These are phyloP conservation scores for Monilinia aucupariae DNA, from an alignment of 2,329 filamentous ascomycete genomes.

Conservation along the genomic window DNA sequence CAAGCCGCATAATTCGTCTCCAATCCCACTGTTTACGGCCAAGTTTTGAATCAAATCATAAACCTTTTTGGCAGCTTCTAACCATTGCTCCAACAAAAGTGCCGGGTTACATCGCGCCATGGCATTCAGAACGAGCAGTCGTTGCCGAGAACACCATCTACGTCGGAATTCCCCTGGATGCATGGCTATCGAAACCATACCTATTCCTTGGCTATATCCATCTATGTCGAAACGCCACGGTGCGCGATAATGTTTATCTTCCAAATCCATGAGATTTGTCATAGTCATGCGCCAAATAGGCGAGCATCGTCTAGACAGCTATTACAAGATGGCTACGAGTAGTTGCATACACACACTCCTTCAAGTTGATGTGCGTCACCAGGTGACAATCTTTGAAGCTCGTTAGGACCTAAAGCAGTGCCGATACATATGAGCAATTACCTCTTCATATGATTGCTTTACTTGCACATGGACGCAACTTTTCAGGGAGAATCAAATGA, in stretches of 20 bases:
- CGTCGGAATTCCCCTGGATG: conserved; percentile 1
- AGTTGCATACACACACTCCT: no score
- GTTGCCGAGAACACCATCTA: conserved; percentile 1
- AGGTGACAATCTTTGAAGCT: neutral
- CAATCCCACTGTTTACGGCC: neutral
- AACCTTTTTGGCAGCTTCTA: neutral
- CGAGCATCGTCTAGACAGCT: neutral
- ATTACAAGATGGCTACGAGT: no score
- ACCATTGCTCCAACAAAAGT: neutral
- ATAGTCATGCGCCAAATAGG: neutral
- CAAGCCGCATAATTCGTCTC: neutral
- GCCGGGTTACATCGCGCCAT: neutral
- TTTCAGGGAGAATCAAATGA: neutral
- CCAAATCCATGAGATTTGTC: neutral
- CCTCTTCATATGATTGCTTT: neutral
- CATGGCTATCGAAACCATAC: neutral
- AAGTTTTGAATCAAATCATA: neutral
- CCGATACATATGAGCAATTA: neutral
- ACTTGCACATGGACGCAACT: neutral
- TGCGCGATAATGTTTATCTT: neutral
- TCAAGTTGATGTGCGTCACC: neutral
- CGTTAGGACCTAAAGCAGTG: neutral
- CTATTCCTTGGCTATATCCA: conserved; percentile 4
- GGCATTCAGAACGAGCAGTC: neutral
- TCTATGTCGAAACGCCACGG: neutral